Evolutionary conservation across 2,329 filamentous ascomycete genomes (phyloP).

Genomic region (Colletotrichum euphorbiae): DNA sequence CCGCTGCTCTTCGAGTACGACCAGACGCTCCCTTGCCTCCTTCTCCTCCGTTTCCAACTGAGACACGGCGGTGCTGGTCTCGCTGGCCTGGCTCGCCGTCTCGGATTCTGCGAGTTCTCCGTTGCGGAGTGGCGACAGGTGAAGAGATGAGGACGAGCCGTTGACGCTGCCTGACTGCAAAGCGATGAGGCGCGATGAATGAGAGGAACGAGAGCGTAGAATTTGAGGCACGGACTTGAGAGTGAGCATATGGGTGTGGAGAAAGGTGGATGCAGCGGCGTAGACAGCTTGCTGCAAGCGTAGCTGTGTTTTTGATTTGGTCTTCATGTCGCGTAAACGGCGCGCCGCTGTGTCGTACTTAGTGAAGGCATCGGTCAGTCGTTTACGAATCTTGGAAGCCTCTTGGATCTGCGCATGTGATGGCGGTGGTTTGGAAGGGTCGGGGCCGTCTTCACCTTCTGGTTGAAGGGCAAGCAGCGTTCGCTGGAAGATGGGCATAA

Average conservation of each 20-base stretch:
- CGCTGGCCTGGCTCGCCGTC: constrained; percentile 62
- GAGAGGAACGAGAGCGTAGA: constrained; percentile 59
- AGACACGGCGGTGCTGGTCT: constrained; percentile 65
- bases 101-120: constrained; percentile 60
- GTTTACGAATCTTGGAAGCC: constrained; percentile 88
- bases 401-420: constrained; percentile 80
- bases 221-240: constrained; percentile 80
- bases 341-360: constrained; percentile 88
- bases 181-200: constrained; percentile 46
- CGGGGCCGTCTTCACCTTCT: constrained; percentile 51
- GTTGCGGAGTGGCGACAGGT: constrained; percentile 58
- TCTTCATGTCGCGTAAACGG: constrained; percentile 82
- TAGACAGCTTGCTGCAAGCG: constrained; percentile 86
- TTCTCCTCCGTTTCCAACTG: constrained; percentile 85
- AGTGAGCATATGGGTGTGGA: constrained; percentile 92
- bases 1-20: constrained; percentile 90
- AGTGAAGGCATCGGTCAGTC: constrained; percentile 87
- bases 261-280: constrained; percentile 81
- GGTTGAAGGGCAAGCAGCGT: constrained; percentile 77
- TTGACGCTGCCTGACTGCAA: constrained; percentile 49
- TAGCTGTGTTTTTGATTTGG: constrained; percentile 77
- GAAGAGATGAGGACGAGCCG: constrained; percentile 51
- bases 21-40: constrained; percentile 79
- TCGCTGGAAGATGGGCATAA: constrained; percentile 87
- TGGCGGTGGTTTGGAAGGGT: constrained; percentile 56